A percentile compares a stretch with the other conserved stretches of the same genome.
Conservation (phyloP, 1,284 basidiomycete genomes). For the Clitocybe nebularis region DNA sequence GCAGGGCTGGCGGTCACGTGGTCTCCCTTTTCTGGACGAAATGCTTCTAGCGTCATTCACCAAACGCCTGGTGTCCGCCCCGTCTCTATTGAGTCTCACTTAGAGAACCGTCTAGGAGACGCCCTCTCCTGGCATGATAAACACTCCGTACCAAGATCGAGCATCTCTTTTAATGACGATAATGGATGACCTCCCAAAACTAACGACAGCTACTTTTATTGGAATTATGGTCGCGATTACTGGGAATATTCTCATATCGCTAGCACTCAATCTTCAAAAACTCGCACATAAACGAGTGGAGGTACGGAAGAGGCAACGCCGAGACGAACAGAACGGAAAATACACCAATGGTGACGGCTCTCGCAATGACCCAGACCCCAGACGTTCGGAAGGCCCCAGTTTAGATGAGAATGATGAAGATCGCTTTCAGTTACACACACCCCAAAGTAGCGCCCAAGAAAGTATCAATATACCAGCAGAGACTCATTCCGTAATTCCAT, state of each 20-base stretch:
- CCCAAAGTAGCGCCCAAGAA: background rate
- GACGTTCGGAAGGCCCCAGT: constrained; percentile 17
- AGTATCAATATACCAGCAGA: constrained; percentile 16
- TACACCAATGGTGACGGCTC: constrained; percentile 10
- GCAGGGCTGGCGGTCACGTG: constrained; percentile 1
- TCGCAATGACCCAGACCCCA: constrained; percentile 1
- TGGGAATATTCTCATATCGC: constrained; percentile 86
- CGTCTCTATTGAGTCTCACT: background rate
- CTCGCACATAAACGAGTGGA: constrained; percentile 81
- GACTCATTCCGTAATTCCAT: constrained; percentile 24
- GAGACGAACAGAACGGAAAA: constrained; percentile 6
- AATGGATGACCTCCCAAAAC: constrained; percentile 47
- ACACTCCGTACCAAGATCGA: background rate
- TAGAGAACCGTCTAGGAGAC: constrained; percentile 10
- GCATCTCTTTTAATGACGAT: constrained; percentile 9
- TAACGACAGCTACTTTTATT: constrained; percentile 60
- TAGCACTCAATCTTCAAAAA: constrained; percentile 90
- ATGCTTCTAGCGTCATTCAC: background rate
- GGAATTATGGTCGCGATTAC: constrained; percentile 83
- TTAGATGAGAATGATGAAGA: constrained; percentile 30
- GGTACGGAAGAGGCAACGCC: constrained; percentile 22
- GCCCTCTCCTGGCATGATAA: constrained; percentile 5
- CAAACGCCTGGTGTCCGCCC: background rate
- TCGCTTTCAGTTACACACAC: background rate
- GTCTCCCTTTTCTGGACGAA: background rate